Evolutionary conservation across 352 stramenopile genomes (phyloP).

Genomic region (Thraustochytrium sp.): DNA sequence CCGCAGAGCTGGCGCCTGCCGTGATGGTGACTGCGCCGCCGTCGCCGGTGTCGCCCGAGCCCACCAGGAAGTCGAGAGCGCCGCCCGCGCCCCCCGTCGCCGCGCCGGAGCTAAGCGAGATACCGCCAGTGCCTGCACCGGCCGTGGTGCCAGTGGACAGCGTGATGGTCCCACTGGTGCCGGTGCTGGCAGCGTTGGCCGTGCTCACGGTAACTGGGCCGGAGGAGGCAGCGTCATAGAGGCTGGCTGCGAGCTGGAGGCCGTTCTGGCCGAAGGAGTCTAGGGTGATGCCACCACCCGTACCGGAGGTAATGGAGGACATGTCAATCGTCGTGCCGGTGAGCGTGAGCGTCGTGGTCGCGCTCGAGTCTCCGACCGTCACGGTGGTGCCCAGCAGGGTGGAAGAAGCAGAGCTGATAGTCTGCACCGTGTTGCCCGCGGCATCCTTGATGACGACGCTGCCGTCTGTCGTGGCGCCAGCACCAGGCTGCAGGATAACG

Average conservation of each 20-base stretch:
- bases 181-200: neutral
- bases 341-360: neutral
- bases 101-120: neutral
- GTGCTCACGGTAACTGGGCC: neutral
- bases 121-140: neutral
- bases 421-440: neutral
- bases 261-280: neutral
- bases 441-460: neutral
- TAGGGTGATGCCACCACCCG: neutral
- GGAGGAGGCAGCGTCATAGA: neutral
- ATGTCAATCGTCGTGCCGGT: neutral
- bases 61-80: neutral
- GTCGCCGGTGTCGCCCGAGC: neutral
- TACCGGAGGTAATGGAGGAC: neutral
- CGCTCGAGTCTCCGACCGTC: neutral
- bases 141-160: neutral
- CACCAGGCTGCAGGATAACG: neutral
- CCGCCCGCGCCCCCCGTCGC: neutral
- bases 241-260: neutral
- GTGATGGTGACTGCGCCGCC: neutral
- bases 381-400: neutral
- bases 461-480: neutral
- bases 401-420: neutral
- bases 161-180: neutral
- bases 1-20: neutral